Conservation (phyloP, 495 filamentous ascomycete genomes). For the Podospora tetraspora region DNA sequence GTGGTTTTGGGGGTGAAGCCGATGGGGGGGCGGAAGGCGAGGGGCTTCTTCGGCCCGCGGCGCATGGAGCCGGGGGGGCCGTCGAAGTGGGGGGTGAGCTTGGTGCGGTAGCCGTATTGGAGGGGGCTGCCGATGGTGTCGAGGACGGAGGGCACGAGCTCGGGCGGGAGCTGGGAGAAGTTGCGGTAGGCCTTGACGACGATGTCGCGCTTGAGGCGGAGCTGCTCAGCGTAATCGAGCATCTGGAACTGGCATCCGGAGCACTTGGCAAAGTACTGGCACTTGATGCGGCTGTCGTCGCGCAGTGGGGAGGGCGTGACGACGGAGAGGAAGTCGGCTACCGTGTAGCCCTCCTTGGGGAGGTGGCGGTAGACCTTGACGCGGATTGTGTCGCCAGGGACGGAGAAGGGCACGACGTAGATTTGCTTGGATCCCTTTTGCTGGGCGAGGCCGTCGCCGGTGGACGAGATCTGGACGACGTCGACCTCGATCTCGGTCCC, state of each 20-base stretch:
- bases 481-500: slow-evolving; percentile 75
- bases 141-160: slow-evolving; percentile 66
- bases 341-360: slow-evolving; percentile 53
- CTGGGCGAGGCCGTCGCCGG: slow-evolving; percentile 76
- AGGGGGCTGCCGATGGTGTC: slow-evolving; percentile 87
- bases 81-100: slow-evolving; percentile 93
- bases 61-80: slow-evolving; percentile 50
- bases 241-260: slow-evolving; percentile 97
- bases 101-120: slow-evolving; percentile 91
- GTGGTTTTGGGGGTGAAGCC: slow-evolving; percentile 84
- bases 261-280: slow-evolving; percentile 81
- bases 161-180: slow-evolving; percentile 75
- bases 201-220: slow-evolving; percentile 75
- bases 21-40: slow-evolving; percentile 63
- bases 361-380: slow-evolving; percentile 74
- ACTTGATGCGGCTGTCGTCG: slow-evolving; percentile 69
- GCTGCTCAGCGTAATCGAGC: slow-evolving; percentile 82
- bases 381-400: slow-evolving; percentile 75
- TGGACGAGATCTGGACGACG: slow-evolving; percentile 75
- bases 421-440: slow-evolving; percentile 62
- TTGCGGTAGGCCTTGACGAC: slow-evolving; percentile 89
- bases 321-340: slow-evolving; percentile 77
- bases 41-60: slow-evolving; percentile 34
- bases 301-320: slow-evolving; percentile 66
- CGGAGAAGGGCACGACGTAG: slow-evolving; percentile 79